Conservation (phyloP, 2,329 filamentous ascomycete species). For the Trichoderma atroviride region DNA sequence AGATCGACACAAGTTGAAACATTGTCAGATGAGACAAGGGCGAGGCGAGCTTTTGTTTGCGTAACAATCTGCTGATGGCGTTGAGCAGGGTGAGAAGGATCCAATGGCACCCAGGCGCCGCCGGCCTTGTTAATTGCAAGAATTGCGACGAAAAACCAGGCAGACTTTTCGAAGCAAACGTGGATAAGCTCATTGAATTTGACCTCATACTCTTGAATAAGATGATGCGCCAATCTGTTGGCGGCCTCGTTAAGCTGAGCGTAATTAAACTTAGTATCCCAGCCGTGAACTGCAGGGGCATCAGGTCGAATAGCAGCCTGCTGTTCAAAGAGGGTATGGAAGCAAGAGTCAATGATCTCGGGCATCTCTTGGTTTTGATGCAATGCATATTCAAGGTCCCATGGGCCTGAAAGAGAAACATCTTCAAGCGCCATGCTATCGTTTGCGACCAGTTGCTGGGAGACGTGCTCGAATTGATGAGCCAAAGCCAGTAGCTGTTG, state of each 20-base stretch:
- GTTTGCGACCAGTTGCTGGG: conserved; percentile 12
- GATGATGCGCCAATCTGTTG: conserved; percentile 14
- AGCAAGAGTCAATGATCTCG: conserved; percentile 6
- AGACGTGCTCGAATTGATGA: conserved; percentile 22
- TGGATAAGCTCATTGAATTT: conserved; percentile 13
- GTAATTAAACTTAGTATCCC: conserved; percentile 12
- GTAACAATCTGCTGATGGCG: conserved; percentile 18
- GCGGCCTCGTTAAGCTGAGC: conserved; percentile 15
- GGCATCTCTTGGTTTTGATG: conserved; percentile 2
- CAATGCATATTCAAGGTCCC: conserved; percentile 8
- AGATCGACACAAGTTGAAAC: background rate
- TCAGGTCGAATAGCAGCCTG: background rate
- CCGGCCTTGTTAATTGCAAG: conserved; percentile 23
- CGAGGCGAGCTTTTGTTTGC: conserved; percentile 17
- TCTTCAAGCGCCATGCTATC: background rate
- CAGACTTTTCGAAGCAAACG: conserved; percentile 24
- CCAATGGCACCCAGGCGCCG: conserved; percentile 21
- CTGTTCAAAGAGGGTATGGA: conserved; percentile 15
- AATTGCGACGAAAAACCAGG: conserved; percentile 20
- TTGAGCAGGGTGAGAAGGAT: conserved; percentile 16
- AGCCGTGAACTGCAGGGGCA: background rate
- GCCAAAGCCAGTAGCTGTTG: background rate
- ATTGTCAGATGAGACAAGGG: background rate
- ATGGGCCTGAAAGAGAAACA: conserved; percentile 7
- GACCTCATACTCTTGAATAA: background rate